Evolutionary conservation across 805 yeast species (phyloP).

Genomic region (Suhomyces prunicola): DNA sequence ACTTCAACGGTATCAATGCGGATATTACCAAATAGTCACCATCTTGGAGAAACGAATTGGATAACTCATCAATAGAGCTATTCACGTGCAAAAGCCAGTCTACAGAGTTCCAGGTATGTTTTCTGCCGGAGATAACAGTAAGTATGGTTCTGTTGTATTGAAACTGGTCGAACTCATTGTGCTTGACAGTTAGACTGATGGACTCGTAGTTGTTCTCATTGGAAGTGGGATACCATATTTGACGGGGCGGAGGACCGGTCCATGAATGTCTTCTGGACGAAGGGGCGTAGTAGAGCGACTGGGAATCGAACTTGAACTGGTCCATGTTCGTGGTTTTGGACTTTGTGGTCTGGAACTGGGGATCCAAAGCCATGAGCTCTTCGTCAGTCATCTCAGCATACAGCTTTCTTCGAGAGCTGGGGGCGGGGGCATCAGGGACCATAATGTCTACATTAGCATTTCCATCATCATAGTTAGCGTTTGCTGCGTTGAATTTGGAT

Average conservation of each 20-base stretch:
- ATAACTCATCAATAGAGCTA: constrained; percentile 5
- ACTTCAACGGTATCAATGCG: constrained; percentile 29
- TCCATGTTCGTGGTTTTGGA: constrained; percentile 39
- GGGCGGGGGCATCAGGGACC: constrained; percentile 2
- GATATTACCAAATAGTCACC: constrained; percentile 41
- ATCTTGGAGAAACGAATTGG: constrained; percentile 24
- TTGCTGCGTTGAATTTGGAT: constrained; percentile 12
- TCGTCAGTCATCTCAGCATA: constrained; percentile 52
- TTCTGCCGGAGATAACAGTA: constrained; percentile 37
- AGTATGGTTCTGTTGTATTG: constrained; percentile 30
- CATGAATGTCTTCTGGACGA: constrained; percentile 5
- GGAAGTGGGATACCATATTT: constrained; percentile 24
- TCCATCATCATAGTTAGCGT: constrained; percentile 15
- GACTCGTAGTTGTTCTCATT: constrained; percentile 36
- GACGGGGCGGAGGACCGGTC: constrained; percentile 8
- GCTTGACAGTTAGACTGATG: constrained; percentile 44
- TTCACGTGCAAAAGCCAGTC: constrained; percentile 33
- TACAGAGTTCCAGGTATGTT: constrained; percentile 43
- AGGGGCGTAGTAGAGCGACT: constrained; percentile 21
- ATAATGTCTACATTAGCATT: constrained; percentile 2
- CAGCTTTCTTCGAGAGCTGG: constrained; percentile 37
- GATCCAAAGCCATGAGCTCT: constrained; percentile 53
- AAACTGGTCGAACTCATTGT: constrained; percentile 26
- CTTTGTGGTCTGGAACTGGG: constrained; percentile 42
- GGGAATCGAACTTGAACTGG: constrained; percentile 44